These are phyloP conservation scores for Vitis hybrid DNA, from an alignment of 177 flowering plant genomes.

Conservation along the genomic window DNA sequence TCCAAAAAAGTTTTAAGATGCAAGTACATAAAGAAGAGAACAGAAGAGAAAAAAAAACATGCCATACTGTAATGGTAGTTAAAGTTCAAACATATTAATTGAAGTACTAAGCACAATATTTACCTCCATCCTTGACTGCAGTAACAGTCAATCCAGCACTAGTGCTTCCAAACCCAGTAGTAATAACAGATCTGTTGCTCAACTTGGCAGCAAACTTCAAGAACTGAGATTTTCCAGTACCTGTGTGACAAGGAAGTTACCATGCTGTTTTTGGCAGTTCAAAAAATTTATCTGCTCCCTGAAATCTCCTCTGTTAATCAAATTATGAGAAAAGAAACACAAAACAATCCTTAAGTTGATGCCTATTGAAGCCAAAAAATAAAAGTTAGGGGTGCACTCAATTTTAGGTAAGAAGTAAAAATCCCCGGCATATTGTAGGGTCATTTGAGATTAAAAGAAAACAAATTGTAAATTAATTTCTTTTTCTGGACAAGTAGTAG, in stretches of 20 bases:
- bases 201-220: slow-evolving; percentile 93
- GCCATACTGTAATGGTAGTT: neutral
- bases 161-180: slow-evolving; percentile 96
- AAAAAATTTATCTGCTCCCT: neutral
- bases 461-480: neutral
- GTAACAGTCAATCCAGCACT: slow-evolving; percentile 99
- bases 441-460: neutral
- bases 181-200: slow-evolving; percentile 94
- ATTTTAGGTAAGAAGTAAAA: neutral
- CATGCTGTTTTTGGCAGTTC: neutral
- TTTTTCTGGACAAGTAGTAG: neutral
- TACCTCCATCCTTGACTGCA: slow-evolving; percentile 98
- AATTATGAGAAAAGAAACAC: neutral
- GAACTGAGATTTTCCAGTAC: slow-evolving; percentile 95
- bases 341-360: neutral
- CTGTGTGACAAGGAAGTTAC: slow-evolving; percentile 31
- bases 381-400: neutral
- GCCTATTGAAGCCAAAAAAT: neutral
- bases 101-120: neutral
- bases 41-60: neutral
- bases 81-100: neutral
- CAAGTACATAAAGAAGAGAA: too few species aligned
- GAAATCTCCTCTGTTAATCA: neutral
- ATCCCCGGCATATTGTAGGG: neutral
- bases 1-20: too few species aligned